Percentiles rank a stretch among this genome's conserved stretches.
These are phyloP conservation scores for Psilocybe tampanensis DNA, from an alignment of 768 basidiomycete species.

Conservation along the genomic window DNA sequence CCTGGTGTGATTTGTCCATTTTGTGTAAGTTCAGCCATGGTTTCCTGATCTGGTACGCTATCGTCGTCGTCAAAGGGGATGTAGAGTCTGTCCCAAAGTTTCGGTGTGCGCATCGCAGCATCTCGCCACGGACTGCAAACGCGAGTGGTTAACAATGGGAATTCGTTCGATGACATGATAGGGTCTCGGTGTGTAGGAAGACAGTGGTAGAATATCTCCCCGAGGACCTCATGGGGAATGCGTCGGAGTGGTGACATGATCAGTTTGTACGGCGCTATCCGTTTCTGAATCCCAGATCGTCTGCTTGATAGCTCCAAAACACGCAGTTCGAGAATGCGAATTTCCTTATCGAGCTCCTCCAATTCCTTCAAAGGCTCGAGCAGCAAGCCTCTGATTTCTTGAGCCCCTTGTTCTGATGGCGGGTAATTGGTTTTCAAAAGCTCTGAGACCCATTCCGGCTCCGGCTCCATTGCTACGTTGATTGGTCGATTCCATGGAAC, in stretches of 20 bases:
- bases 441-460: too few species aligned
- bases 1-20: too few species aligned
- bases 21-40: background rate
- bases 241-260: background rate
- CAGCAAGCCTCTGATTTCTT: background rate
- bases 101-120: background rate
- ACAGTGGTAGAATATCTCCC: constrained; percentile 1
- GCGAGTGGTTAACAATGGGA: background rate
- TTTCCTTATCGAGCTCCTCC: background rate
- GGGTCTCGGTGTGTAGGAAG: constrained; percentile 1
- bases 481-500: too few species aligned
- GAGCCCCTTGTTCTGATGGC: background rate
- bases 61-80: background rate
- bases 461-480: too few species aligned
- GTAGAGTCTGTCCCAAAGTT: background rate
- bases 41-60: too few species aligned
- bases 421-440: too few species aligned
- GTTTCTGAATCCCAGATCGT: background rate
- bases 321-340: background rate
- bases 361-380: background rate
- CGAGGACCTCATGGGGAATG: background rate
- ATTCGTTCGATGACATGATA: background rate
- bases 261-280: background rate
- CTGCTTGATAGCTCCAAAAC: background rate
- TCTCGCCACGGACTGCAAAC: background rate